These are phyloP conservation scores for Cyberlindnera mrakii DNA, from an alignment of 805 yeast genomes.

Conservation along the genomic window DNA sequence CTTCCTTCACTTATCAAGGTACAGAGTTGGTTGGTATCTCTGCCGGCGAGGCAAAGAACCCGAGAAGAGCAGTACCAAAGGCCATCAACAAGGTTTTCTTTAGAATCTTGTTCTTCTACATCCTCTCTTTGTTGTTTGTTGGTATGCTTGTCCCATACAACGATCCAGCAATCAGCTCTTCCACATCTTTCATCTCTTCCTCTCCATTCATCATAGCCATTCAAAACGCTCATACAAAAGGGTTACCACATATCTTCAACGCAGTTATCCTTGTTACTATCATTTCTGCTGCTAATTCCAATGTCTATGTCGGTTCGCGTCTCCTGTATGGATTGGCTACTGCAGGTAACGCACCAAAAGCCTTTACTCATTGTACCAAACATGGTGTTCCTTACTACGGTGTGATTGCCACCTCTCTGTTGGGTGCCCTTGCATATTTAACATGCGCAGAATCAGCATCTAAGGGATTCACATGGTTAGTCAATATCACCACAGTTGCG, in stretches of 20 bases:
- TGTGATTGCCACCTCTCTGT: slow-evolving; percentile 48
- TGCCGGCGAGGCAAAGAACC: slow-evolving; percentile 69
- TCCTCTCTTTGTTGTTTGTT: slow-evolving; percentile 58
- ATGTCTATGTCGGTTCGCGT: slow-evolving; percentile 69
- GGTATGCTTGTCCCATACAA: slow-evolving; percentile 63
- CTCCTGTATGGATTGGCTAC: slow-evolving; percentile 58
- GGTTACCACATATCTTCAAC: slow-evolving; percentile 64
- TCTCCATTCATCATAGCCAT: slow-evolving; percentile 76
- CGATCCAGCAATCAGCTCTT: slow-evolving; percentile 43
- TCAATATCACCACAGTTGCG: slow-evolving; percentile 68
- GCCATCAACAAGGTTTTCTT: slow-evolving; percentile 66
- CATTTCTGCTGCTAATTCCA: slow-evolving; percentile 73
- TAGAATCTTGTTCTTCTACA: slow-evolving; percentile 63
- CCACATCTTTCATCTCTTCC: slow-evolving; percentile 34
- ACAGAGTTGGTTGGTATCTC: slow-evolving; percentile 71
- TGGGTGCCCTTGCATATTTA: slow-evolving; percentile 62
- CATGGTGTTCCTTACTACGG: slow-evolving; percentile 59
- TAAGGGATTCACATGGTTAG: slow-evolving; percentile 63
- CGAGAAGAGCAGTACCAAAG: slow-evolving; percentile 43
- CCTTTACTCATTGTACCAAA: slow-evolving; percentile 43
- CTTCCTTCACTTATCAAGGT: slow-evolving; percentile 78
- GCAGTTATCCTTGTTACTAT: slow-evolving; percentile 63
- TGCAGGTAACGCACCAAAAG: slow-evolving; percentile 51
- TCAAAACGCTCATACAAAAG: slow-evolving; percentile 56
- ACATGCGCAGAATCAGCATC: slow-evolving; percentile 44